Evolutionary conservation across 1,284 basidiomycete genomes (phyloP).

Genomic region (Leccinum griseonigrum): DNA sequence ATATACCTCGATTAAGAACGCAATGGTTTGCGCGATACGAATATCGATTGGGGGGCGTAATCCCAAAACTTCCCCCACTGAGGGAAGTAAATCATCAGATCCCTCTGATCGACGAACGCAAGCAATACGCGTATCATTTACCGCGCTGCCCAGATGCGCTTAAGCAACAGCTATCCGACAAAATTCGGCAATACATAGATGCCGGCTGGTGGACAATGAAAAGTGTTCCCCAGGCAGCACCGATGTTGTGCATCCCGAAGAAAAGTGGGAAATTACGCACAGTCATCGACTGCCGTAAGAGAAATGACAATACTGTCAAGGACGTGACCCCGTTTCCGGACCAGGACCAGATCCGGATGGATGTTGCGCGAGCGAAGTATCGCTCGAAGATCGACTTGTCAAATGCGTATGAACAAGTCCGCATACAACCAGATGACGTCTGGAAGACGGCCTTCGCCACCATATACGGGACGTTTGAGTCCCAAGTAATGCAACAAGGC

Average conservation of each 20-base stretch:
- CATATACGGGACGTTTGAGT: slow-evolving; percentile 24
- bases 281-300: slow-evolving; percentile 1
- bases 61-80: neutral
- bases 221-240: neutral
- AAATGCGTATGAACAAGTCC: slow-evolving; percentile 37
- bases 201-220: neutral
- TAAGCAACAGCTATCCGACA: neutral
- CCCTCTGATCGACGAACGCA: neutral
- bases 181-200: neutral
- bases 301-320: slow-evolving; percentile 25
- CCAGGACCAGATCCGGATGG: slow-evolving; percentile 29
- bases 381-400: slow-evolving; percentile 27
- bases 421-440: slow-evolving; percentile 18
- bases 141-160: neutral
- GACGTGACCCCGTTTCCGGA: slow-evolving; percentile 34
- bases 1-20: neutral
- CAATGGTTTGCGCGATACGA: neutral
- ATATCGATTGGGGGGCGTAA: neutral
- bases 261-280: neutral
- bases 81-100: neutral
- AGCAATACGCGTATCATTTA: neutral
- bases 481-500: slow-evolving; percentile 33
- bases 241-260: slow-evolving; percentile 2
- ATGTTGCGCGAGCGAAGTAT: slow-evolving; percentile 24
- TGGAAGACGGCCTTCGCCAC: neutral